Percentiles rank a stretch among this genome's conserved stretches.
These are phyloP conservation scores for Hydrangea macrophylla DNA, from an alignment of 148 eudicot genomes.

Conservation along the genomic window DNA sequence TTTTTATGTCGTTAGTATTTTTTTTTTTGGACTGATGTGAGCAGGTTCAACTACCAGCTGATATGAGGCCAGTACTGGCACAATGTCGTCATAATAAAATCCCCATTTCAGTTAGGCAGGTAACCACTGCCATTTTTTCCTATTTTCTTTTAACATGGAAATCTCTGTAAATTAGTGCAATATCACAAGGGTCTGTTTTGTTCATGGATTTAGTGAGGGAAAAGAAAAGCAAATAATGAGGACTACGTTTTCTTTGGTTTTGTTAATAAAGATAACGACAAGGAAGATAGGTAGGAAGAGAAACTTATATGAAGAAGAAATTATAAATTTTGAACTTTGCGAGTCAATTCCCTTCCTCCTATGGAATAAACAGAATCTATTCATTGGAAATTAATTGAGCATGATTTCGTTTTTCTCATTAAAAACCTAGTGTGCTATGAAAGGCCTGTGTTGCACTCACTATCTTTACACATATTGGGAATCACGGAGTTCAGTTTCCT, in stretches of 20 bases:
- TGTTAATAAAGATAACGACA: too few species aligned
- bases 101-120: constrained; percentile 80
- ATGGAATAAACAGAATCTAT: too few species aligned
- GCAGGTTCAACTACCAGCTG: constrained; percentile 86
- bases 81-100: constrained; percentile 77
- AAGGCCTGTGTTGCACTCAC: not conserved
- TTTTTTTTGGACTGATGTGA: too few species aligned
- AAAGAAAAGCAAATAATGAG: not conserved
- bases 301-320: too few species aligned
- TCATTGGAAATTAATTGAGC: not conserved
- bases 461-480: not conserved
- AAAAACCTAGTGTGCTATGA: not conserved
- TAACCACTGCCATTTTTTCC: constrained; percentile 23
- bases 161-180: not conserved
- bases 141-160: constrained; percentile 1
- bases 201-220: too few species aligned
- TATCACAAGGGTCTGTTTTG: not conserved
- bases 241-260: not conserved
- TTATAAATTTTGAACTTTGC: too few species aligned
- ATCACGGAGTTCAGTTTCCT: not conserved
- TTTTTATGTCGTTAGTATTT: constrained; percentile 7
- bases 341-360: too few species aligned
- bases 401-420: not conserved
- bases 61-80: constrained; percentile 82
- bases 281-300: too few species aligned